phyloP scores from a whole-genome alignment of 1,284 basidiomycete genomes.

The Neotropicomus parvogracilis region DNA sequence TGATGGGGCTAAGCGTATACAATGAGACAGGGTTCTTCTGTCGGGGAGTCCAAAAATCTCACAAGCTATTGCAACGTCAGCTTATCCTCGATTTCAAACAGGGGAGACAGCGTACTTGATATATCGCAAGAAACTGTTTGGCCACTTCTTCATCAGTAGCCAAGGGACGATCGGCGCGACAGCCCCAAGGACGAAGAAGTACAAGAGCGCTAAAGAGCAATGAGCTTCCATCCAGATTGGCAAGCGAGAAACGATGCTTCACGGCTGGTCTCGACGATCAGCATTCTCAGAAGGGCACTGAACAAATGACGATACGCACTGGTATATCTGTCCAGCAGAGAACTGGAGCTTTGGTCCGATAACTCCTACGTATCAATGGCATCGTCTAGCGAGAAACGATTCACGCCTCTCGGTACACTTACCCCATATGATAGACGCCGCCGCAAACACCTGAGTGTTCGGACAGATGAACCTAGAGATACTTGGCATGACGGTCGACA shows the following conservation, averaged over 20 bases:
- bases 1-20: constrained; percentile 23
- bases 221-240: neutral
- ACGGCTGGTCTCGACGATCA: constrained; percentile 20
- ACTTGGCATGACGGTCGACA: neutral
- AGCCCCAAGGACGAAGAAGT: constrained; percentile 49
- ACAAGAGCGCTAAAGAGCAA: constrained; percentile 33
- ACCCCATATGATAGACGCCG: constrained; percentile 39
- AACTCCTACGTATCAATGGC: constrained; percentile 26
- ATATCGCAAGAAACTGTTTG: constrained; percentile 43
- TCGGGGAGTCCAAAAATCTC: constrained; percentile 4
- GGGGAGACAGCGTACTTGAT: constrained; percentile 35
- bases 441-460: constrained; percentile 35
- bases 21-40: neutral
- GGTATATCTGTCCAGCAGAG: constrained; percentile 35
- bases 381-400: too few relatives aligned
- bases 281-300: neutral
- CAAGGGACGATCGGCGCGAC: constrained; percentile 43
- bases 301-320: constrained; percentile 11
- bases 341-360: constrained; percentile 42
- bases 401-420: neutral
- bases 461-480: constrained; percentile 36
- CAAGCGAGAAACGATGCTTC: neutral
- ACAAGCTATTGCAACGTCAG: constrained; percentile 19
- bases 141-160: constrained; percentile 41
- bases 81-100: too few relatives aligned